Evolutionary conservation across 192 early-diverging fungal species (phyloP), one percentile per base, ranked within the genome.

Genomic region (Backusella morwellensis): DNA sequence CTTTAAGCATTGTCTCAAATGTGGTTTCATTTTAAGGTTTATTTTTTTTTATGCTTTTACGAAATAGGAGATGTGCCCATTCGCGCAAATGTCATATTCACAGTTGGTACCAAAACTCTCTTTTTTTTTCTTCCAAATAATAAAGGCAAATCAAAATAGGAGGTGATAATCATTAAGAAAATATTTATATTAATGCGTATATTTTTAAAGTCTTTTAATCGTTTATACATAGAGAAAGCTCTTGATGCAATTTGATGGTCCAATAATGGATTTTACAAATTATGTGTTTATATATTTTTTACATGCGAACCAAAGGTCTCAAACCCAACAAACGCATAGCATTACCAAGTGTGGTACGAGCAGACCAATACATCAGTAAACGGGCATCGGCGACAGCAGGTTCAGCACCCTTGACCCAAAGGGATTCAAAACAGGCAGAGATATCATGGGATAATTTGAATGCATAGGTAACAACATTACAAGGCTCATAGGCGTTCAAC

Each of bases 241-340:
- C 56, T 63, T 63, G 8, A 63, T 63, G 56, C 26, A 29, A 63
- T 63, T 63, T 63, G 56, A 63, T 63, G 4, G 12, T 29, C 56
- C 56, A 23, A 63, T 29, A 63, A 63, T 7, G 56, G 23, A 63
- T 14, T 63, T 63, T 63, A 63, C 56, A 63, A 63, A 63, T 63
- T 63, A 63, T 63, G 56, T 63, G 56, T 66, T 74, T 41, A 56
- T 52, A 44, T 74, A 14, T 50, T 32, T 40, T 81, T 92, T 92
- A 98, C 97, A 98, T 98, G 76, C 95, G 87, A 80, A 95, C 92
- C 66, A 97, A 82, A 59, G 95, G 95, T 78, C 85, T 86, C 77
- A 98, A 82, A 71, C 95, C 95, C 72, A 98, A 81, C 12, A 96
- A 81, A 56, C 91, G 86, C 75, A 98, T 88, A 21, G 92, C 93